Evolutionary conservation across 139 green algal species (phyloP), one percentile per base, ranked within the genome.

Genomic region (Chlamydomonas urium): DNA sequence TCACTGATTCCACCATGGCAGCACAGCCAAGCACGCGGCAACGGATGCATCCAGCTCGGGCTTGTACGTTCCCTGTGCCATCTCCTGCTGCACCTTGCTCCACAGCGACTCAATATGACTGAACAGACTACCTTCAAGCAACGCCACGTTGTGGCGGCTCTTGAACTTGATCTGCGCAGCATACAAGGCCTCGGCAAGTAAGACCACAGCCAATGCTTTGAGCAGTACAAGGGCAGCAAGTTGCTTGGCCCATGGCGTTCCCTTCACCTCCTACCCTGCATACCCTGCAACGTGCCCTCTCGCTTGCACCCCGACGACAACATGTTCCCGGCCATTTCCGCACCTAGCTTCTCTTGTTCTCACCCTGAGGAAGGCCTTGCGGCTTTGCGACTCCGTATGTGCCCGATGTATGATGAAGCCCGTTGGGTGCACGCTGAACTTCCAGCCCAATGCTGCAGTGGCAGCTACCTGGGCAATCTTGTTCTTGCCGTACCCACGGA

Each of bases 401-500:
- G 63, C 50, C 23, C 73, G 65, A 29, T 79, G 73, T 29, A 79
- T 65, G 21, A 79, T 29, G 73, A 79, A 79, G 21, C 73, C 73
- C 1, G 37, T 34, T 2, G 63, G 34, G 37, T 74, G 65, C 24
- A 79, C 73, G 2, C 31, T 38, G n/a, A 79, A 79, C 1, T 2
- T 3, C 1, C 23, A 35, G 38, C 59, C 63, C 2, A 4, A 35
- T 2, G 33, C 23, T 5, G 36, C 38, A 4, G 50, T 73, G 31
- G 60, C 45, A 24, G 73, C 73, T 5, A 79, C 73, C 50, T 79
- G 73, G 8, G 47, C 31, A 38, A 79, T 79, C 37, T 79, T 79
- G 65, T 79, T 79, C 73, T 79, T 79, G 1, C 73, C 73, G 38
- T 79, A 79, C n/a, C 73, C 73, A 47, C 65, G 65, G 65, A 65